Evolutionary conservation across 176 grass and related monocot genomes (phyloP).

Genomic region (Microstegium vimineum): DNA sequence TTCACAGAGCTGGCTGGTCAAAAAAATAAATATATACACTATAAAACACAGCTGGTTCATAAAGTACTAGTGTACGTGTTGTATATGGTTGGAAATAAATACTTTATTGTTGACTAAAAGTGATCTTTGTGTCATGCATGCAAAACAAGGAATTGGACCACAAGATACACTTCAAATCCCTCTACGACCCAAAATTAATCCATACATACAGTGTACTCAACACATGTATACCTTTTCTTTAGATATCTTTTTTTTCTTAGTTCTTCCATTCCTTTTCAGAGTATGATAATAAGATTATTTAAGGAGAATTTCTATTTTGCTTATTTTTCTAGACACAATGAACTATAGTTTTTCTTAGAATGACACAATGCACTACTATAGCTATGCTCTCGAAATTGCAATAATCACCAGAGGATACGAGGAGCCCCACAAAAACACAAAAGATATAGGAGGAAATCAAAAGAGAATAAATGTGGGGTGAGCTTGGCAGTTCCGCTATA

Average conservation of each 20-base stretch:
- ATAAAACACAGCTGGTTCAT: background rate
- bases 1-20: background rate
- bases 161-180: background rate
- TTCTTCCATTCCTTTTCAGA: background rate
- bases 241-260: background rate
- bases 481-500: slow-evolving; percentile 50
- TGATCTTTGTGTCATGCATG: background rate
- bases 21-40: background rate
- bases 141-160: background rate
- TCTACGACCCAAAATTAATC: background rate
- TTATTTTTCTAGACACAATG: background rate
- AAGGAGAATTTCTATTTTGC: background rate
- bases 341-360: background rate
- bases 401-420: slow-evolving; percentile 4
- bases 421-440: background rate
- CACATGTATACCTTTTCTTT: background rate
- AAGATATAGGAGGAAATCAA: background rate
- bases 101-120: background rate
- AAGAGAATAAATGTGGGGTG: slow-evolving; percentile 37
- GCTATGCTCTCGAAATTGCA: slow-evolving; percentile 1
- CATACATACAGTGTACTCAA: background rate
- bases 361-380: too few species aligned
- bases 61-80: background rate
- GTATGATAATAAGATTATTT: background rate
- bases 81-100: slow-evolving; percentile 24